A percentile compares a stretch with the other conserved stretches of the same genome.
These are phyloP conservation scores for Arthrobotrys sphaeroides DNA, from an alignment of 2,329 filamentous ascomycete genomes.

Conservation along the genomic window DNA sequence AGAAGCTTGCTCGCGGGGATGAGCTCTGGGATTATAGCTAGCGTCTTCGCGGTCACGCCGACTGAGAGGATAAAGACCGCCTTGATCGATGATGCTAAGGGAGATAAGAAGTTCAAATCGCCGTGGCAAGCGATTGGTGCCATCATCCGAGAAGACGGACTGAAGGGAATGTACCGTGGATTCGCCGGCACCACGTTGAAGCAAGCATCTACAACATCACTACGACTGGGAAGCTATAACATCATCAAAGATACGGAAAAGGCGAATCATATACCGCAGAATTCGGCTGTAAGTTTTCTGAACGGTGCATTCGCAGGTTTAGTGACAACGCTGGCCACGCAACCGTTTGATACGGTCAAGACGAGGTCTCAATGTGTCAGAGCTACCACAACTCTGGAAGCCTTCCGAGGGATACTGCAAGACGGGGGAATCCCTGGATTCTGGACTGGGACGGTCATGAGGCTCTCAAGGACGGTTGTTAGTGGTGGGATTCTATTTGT, in stretches of 20 bases:
- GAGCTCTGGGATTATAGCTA: constrained; percentile 71
- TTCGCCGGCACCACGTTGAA: constrained; percentile 65
- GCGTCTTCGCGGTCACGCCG: constrained; percentile 72
- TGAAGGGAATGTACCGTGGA: constrained; percentile 64
- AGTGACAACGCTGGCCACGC: constrained; percentile 69
- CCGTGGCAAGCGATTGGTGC: constrained; percentile 59
- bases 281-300: constrained; percentile 68
- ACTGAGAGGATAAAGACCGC: constrained; percentile 76
- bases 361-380: constrained; percentile 70
- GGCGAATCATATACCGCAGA: constrained; percentile 62
- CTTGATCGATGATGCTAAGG: constrained; percentile 63
- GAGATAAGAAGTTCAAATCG: constrained; percentile 58
- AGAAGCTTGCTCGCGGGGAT: constrained; percentile 72
- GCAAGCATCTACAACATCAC: constrained; percentile 64
- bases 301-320: constrained; percentile 71
- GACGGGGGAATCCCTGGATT: constrained; percentile 71
- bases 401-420: constrained; percentile 66
- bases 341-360: constrained; percentile 73
- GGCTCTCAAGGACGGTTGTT: constrained; percentile 71
- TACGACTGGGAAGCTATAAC: constrained; percentile 66
- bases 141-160: constrained; percentile 62
- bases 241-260: constrained; percentile 61
- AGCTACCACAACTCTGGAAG: constrained; percentile 69
- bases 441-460: constrained; percentile 75
- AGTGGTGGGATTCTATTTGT: constrained; percentile 61